Base-by-base conservation (phyloP, 495 filamentous ascomycete genomes). In the Rhypophila decipiens region DNA sequence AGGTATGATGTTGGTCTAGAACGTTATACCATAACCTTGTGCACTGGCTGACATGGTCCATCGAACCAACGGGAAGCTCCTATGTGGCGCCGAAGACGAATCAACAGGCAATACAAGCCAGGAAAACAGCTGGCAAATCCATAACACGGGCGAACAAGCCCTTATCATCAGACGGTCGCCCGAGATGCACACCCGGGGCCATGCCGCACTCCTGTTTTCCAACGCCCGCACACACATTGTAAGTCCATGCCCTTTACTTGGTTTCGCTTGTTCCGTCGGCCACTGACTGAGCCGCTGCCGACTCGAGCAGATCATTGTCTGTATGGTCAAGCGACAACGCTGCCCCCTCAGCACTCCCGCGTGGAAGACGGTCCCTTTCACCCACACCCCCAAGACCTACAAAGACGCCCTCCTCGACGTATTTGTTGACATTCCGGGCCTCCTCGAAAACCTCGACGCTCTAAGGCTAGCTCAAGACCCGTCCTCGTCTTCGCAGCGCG, bases 331-430 rank as follows among this genome's bases (percentile, higher is more conserved):
- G 29, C 29, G 29, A 7, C 7, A 13, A 33, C 29, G 29, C 7
- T 33, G 29, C 29, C 29, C 29, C 7, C 45, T 47, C 18, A 47
- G 36, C 36, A 47, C 17, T 12, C 21, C 17, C 22, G 35, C 39
- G 12, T 47, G 45, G 45, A 47, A 47, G 36, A 31, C 36, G 12
- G 34, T 47, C 11, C 45, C 45, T 15, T 47, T 29, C 22, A 11
- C 12, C 19, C n/a, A 21, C 7, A 38, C 29, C 21, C 34, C 45
- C 4, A 47, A 47, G 36, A 33, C 36, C 21, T 37, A 35, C 45
- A 47, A 47, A 19, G 45, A 47, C 22, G 2, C 17, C 9, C 21
- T 47, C 20, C 20, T 47, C 22, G 45, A 47, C 23, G 41, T 40
- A 21, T 22, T 47, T 3, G 45, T 24, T 11, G 45, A 47, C 4